A percentile compares a stretch with the other conserved stretches of the same genome.
These are phyloP conservation scores for Venturia asperata DNA, from an alignment of 2,329 filamentous ascomycete genomes.

Conservation along the genomic window DNA sequence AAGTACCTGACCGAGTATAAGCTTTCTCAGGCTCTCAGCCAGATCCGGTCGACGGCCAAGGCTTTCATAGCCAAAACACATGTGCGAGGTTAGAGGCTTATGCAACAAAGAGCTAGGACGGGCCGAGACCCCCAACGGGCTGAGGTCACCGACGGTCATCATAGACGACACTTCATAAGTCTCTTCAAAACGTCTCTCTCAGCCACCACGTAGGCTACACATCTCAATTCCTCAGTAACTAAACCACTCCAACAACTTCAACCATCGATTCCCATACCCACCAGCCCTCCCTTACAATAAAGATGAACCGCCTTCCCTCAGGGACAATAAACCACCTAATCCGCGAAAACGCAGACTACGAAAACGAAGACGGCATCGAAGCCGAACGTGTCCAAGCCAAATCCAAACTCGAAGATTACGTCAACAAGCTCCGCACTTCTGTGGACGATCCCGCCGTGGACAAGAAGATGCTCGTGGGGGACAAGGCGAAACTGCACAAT, in stretches of 20 bases:
- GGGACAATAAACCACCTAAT: neutral
- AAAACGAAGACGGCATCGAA: constrained; percentile 8
- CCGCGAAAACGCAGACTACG: constrained; percentile 5
- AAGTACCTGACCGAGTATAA: too few species aligned
- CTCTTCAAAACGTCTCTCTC: too few species aligned
- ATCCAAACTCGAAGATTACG: neutral
- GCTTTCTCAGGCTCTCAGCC: too few species aligned
- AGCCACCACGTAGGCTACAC: too few species aligned
- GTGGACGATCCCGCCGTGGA: neutral
- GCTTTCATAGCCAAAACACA: too few species aligned
- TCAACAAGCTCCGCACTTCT: neutral
- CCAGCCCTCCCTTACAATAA: neutral
- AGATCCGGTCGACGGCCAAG: too few species aligned
- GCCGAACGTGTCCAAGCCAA: neutral
- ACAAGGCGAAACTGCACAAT: neutral
- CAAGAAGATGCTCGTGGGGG: neutral
- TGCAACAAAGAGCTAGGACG: too few species aligned
- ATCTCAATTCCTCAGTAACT: too few species aligned
- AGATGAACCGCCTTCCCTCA: constrained; percentile 3
- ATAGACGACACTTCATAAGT: too few species aligned
- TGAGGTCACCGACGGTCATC: too few species aligned
- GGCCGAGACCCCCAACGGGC: too few species aligned
- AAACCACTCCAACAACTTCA: neutral
- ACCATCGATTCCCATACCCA: neutral
- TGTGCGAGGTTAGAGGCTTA: too few species aligned